Evolutionary conservation across 2,329 filamentous ascomycete genomes (phyloP), one percentile per base, ranked within the genome.

Genomic region (Penicillium hordei): DNA sequence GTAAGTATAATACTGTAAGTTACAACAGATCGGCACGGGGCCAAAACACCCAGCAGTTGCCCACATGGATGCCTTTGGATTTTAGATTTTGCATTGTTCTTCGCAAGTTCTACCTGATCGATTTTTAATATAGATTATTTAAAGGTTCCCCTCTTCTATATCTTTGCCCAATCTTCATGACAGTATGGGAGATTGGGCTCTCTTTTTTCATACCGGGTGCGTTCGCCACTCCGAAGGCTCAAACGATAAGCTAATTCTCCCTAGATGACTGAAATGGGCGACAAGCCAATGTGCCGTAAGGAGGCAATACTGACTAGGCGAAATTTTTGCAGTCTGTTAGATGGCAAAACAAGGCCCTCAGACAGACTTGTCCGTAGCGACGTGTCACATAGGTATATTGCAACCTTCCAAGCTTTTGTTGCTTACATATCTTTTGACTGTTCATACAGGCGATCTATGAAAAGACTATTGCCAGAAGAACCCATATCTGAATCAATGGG

Each of bases 351-450:
- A 27, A 34, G 40, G 23, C 15, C 52, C 33, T 21, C 54, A 25
- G 21, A 52, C 23, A 34, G 15, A 49, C 13, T 51, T 19, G 36
- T 43, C 17, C 36, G 12, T 31, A 27, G 51, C n/a, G 39, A 40
- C 40, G 49, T 46, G 48, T 46, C 54, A 40, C 42, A 49, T n/a
- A 57, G 48, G 54, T 29, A 40, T 10, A 43, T 56, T n/a, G 17
- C 7, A 15, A 15, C 12, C 5, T 25, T 19, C 31, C 19, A 2
- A 27, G 25, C 33, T 23, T 21, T 23, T n/a, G 15, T 36, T 48
- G 4, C 9, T n/a, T n/a, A 15, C 2, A 8, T 38, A 29, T 27
- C n/a, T 17, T 25, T 38, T 55, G 27, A 55, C n/a, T 3, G 12
- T 50, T 25, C 15, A 9, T 27, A 15, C 13, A 55, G 52, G 33